Conservation (phyloP, 2,329 filamentous ascomycete species). For the Gaeumannomyces tritici region DNA sequence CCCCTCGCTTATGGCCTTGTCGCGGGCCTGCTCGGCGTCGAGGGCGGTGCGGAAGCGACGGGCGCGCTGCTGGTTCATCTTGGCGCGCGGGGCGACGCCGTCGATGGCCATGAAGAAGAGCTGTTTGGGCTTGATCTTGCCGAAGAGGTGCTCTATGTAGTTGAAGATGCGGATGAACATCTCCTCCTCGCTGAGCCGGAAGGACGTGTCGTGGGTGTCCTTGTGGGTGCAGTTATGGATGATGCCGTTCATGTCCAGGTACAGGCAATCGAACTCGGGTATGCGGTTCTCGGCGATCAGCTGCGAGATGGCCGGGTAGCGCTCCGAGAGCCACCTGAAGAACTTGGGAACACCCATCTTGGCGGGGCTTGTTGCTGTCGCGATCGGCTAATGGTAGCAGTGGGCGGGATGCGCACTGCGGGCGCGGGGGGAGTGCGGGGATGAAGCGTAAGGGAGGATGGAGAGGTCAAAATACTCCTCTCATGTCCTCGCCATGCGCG, state of each 20-base stretch:
- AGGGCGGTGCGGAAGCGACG: conserved; percentile 90
- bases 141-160: conserved; percentile 97
- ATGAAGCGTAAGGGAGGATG: neutral
- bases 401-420: neutral
- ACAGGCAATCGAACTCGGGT: conserved; percentile 96
- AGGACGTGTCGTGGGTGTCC: conserved; percentile 83
- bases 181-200: conserved; percentile 91
- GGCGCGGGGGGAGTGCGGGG: neutral
- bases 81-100: conserved; percentile 91
- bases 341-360: conserved; percentile 63
- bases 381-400: neutral
- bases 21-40: conserved; percentile 79
- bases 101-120: conserved; percentile 99
- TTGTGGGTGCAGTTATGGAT: conserved; percentile 99
- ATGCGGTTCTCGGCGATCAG: conserved; percentile 98
- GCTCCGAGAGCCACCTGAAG: conserved; percentile 98
- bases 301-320: conserved; percentile 97
- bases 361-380: neutral
- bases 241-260: conserved; percentile 98
- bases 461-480: neutral
- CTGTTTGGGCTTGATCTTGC: conserved; percentile 97
- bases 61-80: conserved; percentile 99
- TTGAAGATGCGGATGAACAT: conserved; percentile 99
- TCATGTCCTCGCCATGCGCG: neutral
- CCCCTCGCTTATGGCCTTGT: conserved; percentile 85